phyloP scores from a whole-genome alignment of 1,284 basidiomycete genomes.

The Cryptococcus depauperatus region DNA sequence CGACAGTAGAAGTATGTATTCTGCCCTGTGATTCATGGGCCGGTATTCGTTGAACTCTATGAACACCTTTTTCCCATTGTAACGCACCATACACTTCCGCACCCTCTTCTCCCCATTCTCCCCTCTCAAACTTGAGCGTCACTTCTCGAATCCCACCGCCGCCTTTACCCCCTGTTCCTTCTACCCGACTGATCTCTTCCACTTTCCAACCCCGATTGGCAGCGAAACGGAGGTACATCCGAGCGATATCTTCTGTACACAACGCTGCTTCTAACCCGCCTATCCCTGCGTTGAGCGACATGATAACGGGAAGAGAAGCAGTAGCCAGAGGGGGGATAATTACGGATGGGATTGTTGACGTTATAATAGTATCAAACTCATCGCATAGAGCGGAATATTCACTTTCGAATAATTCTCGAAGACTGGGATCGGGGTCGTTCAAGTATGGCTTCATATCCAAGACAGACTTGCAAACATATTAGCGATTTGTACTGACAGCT shows the following conservation, averaged over 20 bases:
- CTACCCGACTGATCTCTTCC: constrained; percentile 37
- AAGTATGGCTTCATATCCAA: constrained; percentile 58
- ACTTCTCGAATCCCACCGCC: constrained; percentile 72
- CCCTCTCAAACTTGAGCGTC: constrained; percentile 50
- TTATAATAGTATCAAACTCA: constrained; percentile 50
- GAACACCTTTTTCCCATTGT: constrained; percentile 88
- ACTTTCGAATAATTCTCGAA: constrained; percentile 66
- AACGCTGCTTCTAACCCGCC: constrained; percentile 83
- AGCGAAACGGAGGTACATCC: constrained; percentile 75
- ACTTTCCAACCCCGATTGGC: constrained; percentile 46
- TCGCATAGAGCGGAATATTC: constrained; percentile 56
- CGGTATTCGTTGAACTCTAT: constrained; percentile 90
- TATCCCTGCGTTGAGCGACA: constrained; percentile 88
- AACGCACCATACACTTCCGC: constrained; percentile 66
- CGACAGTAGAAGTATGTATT: constrained; percentile 87
- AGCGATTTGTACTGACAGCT: not conserved
- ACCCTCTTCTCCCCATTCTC: constrained; percentile 47
- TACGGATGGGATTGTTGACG: constrained; percentile 57
- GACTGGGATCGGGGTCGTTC: constrained; percentile 63
- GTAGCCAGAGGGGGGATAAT: constrained; percentile 66
- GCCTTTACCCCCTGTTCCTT: constrained; percentile 49
- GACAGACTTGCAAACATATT: constrained; percentile 49
- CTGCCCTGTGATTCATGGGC: constrained; percentile 78
- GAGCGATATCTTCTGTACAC: constrained; percentile 68
- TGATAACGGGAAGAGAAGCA: constrained; percentile 60